phyloP scores from a whole-genome alignment of 2,329 filamentous ascomycete species.

The Aspergillus vadensis region DNA sequence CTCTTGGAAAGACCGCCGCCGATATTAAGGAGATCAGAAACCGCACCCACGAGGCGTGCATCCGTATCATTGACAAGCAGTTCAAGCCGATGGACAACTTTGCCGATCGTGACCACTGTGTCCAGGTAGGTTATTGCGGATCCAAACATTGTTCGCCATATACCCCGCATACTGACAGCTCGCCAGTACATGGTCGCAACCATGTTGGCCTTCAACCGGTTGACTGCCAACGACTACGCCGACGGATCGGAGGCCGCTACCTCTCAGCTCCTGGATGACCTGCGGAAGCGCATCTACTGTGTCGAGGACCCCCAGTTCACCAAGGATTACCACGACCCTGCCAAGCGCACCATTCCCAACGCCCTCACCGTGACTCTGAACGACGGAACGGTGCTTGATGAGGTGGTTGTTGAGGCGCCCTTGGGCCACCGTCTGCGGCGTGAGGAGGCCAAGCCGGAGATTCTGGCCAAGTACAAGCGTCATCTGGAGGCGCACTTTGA shows the following conservation, averaged over 20 bases:
- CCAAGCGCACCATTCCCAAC: constrained; percentile 94
- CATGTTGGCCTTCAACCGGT: constrained; percentile 93
- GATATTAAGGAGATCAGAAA: constrained; percentile 93
- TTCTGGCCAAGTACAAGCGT: constrained; percentile 91
- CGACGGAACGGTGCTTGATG: constrained; percentile 87
- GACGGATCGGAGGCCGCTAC: constrained; percentile 91
- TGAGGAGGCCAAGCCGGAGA: constrained; percentile 97
- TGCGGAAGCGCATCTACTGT: constrained; percentile 91
- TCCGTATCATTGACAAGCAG: constrained; percentile 99
- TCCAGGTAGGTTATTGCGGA: constrained; percentile 60
- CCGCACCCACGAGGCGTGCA: constrained; percentile 96
- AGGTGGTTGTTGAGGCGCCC: constrained; percentile 90
- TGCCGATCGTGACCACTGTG: constrained; percentile 98
- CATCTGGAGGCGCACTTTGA: constrained; percentile 84
- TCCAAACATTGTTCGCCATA: background rate
- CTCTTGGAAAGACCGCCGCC: constrained; percentile 83
- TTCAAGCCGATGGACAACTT: constrained; percentile 99
- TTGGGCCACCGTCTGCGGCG: constrained; percentile 87
- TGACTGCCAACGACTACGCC: constrained; percentile 89
- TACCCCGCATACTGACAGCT: constrained; percentile 22
- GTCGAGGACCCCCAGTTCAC: constrained; percentile 97
- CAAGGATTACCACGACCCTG: constrained; percentile 89
- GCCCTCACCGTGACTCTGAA: constrained; percentile 92
- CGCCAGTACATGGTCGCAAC: constrained; percentile 86
- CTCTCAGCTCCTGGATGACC: constrained; percentile 82